These are phyloP conservation scores for Fusarium algeriense DNA, from an alignment of 2,329 filamentous ascomycete genomes.

Conservation along the genomic window DNA sequence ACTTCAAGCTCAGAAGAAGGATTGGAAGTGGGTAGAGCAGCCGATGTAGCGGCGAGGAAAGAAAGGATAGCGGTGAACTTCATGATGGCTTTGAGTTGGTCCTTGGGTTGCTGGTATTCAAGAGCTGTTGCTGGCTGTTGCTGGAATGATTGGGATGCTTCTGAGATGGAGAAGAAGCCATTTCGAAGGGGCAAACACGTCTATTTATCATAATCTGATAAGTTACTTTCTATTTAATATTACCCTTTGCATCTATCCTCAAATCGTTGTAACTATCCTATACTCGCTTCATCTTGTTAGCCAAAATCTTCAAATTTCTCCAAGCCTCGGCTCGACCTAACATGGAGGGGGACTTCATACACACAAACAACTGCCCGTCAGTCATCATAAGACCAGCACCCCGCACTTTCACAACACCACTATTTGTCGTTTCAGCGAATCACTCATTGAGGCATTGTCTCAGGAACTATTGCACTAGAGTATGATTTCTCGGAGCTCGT, in stretches of 20 bases:
- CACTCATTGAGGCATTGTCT: neutral
- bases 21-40: constrained; percentile 13
- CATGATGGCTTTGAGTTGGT: constrained; percentile 9
- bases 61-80: constrained; percentile 30
- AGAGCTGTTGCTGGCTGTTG: neutral
- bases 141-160: constrained; percentile 1
- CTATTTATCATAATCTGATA: constrained; percentile 12
- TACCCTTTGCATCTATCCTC: neutral
- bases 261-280: rapidly evolving
- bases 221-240: rapidly evolving
- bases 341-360: constrained; percentile 11
- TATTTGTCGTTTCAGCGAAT: neutral
- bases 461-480: neutral
- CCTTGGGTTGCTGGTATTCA: neutral
- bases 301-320: neutral
- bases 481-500: constrained; percentile 3
- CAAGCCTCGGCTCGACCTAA: constrained; percentile 9
- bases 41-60: constrained; percentile 20
- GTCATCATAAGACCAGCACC: constrained; percentile 19
- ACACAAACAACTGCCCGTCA: neutral
- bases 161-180: neutral
- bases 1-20: constrained; percentile 11
- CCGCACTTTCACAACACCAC: constrained; percentile 26
- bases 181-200: neutral
- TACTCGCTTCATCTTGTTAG: neutral